These are phyloP conservation scores for Monilinia aucupariae DNA, from an alignment of 2,329 filamentous ascomycete genomes.

Conservation along the genomic window DNA sequence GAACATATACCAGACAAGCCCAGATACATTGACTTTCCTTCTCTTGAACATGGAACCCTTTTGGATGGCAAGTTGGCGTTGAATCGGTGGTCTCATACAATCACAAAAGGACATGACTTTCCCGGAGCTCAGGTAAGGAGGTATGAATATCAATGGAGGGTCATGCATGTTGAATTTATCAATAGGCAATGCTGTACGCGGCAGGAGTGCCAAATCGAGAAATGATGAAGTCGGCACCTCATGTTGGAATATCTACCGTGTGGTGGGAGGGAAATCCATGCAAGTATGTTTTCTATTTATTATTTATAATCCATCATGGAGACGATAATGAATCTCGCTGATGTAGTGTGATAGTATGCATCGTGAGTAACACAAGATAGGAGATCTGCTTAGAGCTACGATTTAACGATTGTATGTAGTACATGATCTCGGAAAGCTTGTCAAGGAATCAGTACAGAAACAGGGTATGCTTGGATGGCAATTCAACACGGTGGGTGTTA, in stretches of 20 bases:
- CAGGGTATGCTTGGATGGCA: constrained; percentile 76
- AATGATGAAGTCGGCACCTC: constrained; percentile 83
- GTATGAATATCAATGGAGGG: not conserved
- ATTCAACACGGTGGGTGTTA: constrained; percentile 48
- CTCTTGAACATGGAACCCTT: constrained; percentile 29
- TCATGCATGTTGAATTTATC: not conserved
- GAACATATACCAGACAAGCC: constrained; percentile 27
- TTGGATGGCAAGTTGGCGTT: constrained; percentile 57
- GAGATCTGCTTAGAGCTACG: not conserved
- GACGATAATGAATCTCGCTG: constrained; percentile 19
- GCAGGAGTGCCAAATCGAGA: constrained; percentile 79
- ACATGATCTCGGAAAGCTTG: constrained; percentile 78
- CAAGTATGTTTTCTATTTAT: constrained; percentile 57
- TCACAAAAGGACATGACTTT: constrained; percentile 54
- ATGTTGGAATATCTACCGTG: constrained; percentile 84
- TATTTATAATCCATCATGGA: not conserved
- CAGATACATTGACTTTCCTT: constrained; percentile 33
- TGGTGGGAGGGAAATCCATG: constrained; percentile 99
- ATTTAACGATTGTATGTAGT: constrained; percentile 44
- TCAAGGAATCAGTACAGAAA: constrained; percentile 74
- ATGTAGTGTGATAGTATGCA: constrained; percentile 41
- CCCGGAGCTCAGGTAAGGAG: constrained; percentile 73
- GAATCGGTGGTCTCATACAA: constrained; percentile 78
- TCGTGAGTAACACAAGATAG: constrained; percentile 31
- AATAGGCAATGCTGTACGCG: constrained; percentile 86